These are phyloP conservation scores for Lasiosphaeria hispida DNA, from an alignment of 495 filamentous ascomycete genomes.

Conservation along the genomic window DNA sequence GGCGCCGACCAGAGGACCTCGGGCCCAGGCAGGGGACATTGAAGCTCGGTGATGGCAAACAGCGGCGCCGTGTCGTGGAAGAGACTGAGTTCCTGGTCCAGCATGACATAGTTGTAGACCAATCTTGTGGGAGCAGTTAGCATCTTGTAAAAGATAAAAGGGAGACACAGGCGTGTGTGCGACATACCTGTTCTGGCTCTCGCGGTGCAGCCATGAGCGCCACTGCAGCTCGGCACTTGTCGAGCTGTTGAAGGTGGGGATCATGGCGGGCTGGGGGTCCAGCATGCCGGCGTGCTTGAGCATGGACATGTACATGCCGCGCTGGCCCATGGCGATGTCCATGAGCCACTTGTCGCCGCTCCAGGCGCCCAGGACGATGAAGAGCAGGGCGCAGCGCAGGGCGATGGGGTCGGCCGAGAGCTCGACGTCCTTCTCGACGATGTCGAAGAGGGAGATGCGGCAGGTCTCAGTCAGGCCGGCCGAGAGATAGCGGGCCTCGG, in stretches of 20 bases:
- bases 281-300: conserved; percentile 54
- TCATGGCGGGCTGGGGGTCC: conserved; percentile 37
- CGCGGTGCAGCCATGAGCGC: conserved; percentile 56
- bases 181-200: conserved; percentile 55
- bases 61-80: conserved; percentile 60
- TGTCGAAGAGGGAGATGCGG: conserved; percentile 62
- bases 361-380: conserved; percentile 60
- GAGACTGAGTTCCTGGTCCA: conserved; percentile 63
- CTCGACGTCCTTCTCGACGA: conserved; percentile 63
- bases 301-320: conserved; percentile 65
- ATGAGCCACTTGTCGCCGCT: conserved; percentile 70
- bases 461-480: conserved; percentile 63
- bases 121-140: conserved; percentile 41
- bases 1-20: conserved; percentile 52
- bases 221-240: conserved; percentile 50
- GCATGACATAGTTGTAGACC: conserved; percentile 64
- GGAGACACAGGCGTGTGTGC: no score
- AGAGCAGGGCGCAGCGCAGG: conserved; percentile 58
- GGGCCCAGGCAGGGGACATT: conserved; percentile 54
- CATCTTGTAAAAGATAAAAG: neutral
- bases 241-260: conserved; percentile 30
- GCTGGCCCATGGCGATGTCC: conserved; percentile 68
- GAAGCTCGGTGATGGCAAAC: conserved; percentile 57
- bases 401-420: conserved; percentile 57
- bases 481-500: conserved; percentile 57